Conservation (phyloP, 306 rosid species). For the Rosa multiflora region DNA sequence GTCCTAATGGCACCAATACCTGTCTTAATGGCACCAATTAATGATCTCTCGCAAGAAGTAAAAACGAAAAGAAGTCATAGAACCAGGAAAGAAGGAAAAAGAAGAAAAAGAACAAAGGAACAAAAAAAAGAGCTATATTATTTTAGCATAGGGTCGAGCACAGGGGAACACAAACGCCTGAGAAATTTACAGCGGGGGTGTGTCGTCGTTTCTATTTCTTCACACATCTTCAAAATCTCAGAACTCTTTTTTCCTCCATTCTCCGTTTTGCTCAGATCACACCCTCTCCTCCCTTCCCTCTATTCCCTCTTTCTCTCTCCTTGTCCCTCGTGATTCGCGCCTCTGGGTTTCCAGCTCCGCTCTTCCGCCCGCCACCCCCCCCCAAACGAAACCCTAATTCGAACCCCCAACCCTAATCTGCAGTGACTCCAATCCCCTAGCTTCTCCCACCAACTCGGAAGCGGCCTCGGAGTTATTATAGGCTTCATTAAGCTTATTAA, state of each 20-base stretch:
- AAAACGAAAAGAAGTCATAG: too few species aligned
- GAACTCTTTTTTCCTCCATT: background rate
- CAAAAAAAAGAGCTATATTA: too few species aligned
- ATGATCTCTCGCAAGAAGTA: too few species aligned
- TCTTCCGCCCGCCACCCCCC: background rate
- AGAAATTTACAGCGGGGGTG: too few species aligned
- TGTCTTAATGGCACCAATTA: too few species aligned
- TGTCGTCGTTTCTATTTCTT: slow-evolving; percentile 5
- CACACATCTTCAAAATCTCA: slow-evolving; percentile 30
- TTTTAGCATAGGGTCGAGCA: too few species aligned
- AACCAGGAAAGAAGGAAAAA: too few species aligned
- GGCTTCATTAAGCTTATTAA: slow-evolving; percentile 29
- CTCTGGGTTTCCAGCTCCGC: slow-evolving; percentile 16
- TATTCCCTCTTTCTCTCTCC: background rate
- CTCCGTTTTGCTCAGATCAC: slow-evolving; percentile 6
- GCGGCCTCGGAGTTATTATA: slow-evolving; percentile 29
- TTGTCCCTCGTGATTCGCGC: slow-evolving; percentile 19
- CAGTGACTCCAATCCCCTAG: slow-evolving; percentile 19
- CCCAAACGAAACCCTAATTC: slow-evolving; percentile 5
- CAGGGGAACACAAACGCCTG: too few species aligned
- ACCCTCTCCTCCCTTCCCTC: background rate
- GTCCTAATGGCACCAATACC: too few species aligned
- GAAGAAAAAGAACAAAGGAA: too few species aligned
- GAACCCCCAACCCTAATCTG: slow-evolving; percentile 36
- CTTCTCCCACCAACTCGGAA: slow-evolving; percentile 23